Conservation (phyloP, 1,284 basidiomycete species). For the Apiotrichum montevideense region DNA sequence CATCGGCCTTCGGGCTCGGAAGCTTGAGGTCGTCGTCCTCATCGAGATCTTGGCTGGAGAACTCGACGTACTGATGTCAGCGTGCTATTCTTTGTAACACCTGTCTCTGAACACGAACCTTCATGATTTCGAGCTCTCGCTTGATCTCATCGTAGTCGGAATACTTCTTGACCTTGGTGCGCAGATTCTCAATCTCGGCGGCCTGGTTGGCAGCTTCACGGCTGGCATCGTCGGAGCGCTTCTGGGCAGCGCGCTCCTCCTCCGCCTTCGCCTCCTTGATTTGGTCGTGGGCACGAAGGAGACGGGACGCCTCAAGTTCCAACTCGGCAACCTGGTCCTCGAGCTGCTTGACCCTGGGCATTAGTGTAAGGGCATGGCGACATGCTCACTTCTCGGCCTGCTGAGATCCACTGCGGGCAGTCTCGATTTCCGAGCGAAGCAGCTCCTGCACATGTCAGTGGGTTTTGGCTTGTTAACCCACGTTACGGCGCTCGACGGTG, state of each 20-base stretch:
- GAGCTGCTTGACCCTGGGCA: conserved; percentile 59
- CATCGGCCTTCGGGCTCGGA: conserved; percentile 79
- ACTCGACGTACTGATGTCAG: conserved; percentile 76
- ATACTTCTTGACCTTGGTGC: conserved; percentile 63
- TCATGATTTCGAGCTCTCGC: conserved; percentile 93
- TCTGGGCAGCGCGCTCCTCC: conserved; percentile 51
- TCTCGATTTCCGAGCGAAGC: conserved; percentile 85
- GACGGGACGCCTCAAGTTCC: conserved; percentile 64
- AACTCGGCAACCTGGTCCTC: conserved; percentile 66
- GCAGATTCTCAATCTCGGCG: conserved; percentile 62
- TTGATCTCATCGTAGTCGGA: conserved; percentile 91
- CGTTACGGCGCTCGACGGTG: conserved; percentile 85
- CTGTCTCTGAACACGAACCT: conserved; percentile 54
- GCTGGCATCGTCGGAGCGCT: conserved; percentile 57
- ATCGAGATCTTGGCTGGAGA: conserved; percentile 73
- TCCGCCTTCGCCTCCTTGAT: conserved; percentile 60
- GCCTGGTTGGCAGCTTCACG: conserved; percentile 58
- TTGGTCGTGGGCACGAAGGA: conserved; percentile 62
- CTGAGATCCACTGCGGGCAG: conserved; percentile 71
- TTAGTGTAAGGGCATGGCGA: not conserved
- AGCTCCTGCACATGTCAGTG: conserved; percentile 60
- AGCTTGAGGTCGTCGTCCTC: conserved; percentile 59
- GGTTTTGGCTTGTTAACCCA: conserved; percentile 41
- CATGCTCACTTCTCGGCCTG: conserved; percentile 62
- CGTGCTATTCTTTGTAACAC: not conserved